These are phyloP conservation scores for Gaillardinia entomophila DNA, from an alignment of 805 yeast genomes.

Conservation along the genomic window DNA sequence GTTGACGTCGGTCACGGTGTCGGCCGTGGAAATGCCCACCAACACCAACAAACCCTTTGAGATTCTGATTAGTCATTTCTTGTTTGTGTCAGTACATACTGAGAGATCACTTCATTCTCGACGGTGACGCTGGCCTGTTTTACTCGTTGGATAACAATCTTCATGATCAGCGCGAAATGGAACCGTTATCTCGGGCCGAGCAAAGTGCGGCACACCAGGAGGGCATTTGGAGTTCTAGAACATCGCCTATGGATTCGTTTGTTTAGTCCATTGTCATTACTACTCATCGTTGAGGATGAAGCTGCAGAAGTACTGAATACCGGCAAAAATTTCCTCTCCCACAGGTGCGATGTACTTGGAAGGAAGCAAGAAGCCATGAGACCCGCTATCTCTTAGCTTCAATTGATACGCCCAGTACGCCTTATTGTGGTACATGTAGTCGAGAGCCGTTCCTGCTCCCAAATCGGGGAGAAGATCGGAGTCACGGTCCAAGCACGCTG, in stretches of 20 bases:
- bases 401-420: slow-evolving; percentile 84
- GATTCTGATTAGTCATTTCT: slow-evolving; percentile 29
- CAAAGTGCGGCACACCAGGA: too few species aligned
- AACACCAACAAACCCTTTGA: slow-evolving; percentile 70
- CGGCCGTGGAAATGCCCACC: slow-evolving; percentile 79
- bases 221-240: too few species aligned
- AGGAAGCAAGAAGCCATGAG: slow-evolving; percentile 79
- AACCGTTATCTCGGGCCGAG: too few species aligned
- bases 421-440: slow-evolving; percentile 75
- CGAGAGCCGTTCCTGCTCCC: slow-evolving; percentile 78
- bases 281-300: slow-evolving; percentile 29
- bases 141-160: slow-evolving; percentile 86
- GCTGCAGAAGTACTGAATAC: slow-evolving; percentile 55
- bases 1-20: slow-evolving; percentile 67
- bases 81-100: slow-evolving; percentile 26
- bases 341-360: slow-evolving; percentile 65
- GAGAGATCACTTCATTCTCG: slow-evolving; percentile 60
- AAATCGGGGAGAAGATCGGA: slow-evolving; percentile 66
- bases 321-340: slow-evolving; percentile 67
- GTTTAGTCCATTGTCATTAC: too few species aligned
- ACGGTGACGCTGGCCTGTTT: slow-evolving; percentile 87
- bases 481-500: slow-evolving; percentile 78
- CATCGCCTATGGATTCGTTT: too few species aligned
- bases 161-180: too few species aligned
- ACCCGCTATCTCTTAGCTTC: slow-evolving; percentile 75